A percentile compares a stretch with the other conserved stretches of the same genome.
Conservation (phyloP, 2,329 filamentous ascomycete genomes). For the Colletotrichum eremochloae region DNA sequence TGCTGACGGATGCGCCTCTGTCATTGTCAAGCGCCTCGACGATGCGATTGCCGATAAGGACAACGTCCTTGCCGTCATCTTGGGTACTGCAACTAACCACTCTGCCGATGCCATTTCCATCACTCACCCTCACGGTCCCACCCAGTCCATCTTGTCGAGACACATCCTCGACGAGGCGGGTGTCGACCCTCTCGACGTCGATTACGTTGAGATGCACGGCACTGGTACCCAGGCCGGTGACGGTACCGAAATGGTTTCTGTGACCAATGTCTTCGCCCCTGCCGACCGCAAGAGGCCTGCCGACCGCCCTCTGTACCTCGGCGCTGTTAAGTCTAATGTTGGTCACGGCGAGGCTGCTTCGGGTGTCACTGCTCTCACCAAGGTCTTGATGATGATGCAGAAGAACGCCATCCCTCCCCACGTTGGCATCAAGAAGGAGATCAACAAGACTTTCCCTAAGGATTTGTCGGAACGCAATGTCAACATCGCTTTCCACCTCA, state of each 20-base stretch:
- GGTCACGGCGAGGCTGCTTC: constrained; percentile 74
- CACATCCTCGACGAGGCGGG: constrained; percentile 79
- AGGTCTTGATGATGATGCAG: constrained; percentile 75
- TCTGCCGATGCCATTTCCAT: constrained; percentile 86
- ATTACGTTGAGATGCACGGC: constrained; percentile 91
- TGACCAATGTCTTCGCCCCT: constrained; percentile 69
- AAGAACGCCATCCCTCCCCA: constrained; percentile 75
- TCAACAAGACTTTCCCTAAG: constrained; percentile 71
- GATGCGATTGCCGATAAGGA: constrained; percentile 84
- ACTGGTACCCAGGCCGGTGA: constrained; percentile 91
- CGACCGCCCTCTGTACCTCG: constrained; percentile 70
- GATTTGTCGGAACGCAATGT: constrained; percentile 70
- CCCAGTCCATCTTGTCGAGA: constrained; percentile 79
- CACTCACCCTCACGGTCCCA: constrained; percentile 83
- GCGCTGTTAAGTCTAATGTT: constrained; percentile 74
- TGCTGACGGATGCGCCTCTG: constrained; percentile 79
- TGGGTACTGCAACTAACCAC: constrained; percentile 83
- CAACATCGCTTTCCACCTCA: constrained; percentile 68
- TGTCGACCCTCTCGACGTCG: constrained; percentile 81
- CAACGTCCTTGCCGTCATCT: constrained; percentile 80
- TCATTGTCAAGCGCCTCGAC: constrained; percentile 83
- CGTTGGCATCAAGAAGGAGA: constrained; percentile 74
- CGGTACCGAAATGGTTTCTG: constrained; percentile 83
- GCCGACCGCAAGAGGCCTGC: constrained; percentile 59
- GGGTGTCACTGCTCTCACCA: constrained; percentile 72